Base-by-base conservation (phyloP, 129 eudicot species). In the Smallanthus sonchifolius region DNA sequence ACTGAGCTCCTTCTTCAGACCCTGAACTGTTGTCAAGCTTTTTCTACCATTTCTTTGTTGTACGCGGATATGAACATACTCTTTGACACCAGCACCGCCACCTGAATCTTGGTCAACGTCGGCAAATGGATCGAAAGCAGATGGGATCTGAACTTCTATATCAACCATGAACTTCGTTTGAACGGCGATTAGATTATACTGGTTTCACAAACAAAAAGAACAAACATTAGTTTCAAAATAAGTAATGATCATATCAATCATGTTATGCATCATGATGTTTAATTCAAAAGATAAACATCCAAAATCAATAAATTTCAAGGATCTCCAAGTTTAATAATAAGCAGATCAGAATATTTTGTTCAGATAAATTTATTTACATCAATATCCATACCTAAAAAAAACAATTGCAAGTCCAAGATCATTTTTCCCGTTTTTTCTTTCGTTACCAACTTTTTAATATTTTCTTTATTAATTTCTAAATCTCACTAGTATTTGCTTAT, bases 41-140 rank as follows among this genome's bases (percentile, higher is more conserved):
- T 92, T 87, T 83, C 81, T 89, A 4, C 97, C 96, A 79, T 92
- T 87, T 78, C 96, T 87, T 56, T 92, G 97, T 67, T 92, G 97
- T 34, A 89, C 76, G 42, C 96, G 89, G n/a, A 92, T 84, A 80
- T 92, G 97, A 42, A 89, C 90, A 74, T 89, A 87, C 69, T 92
- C 92, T 19, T 83, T 87, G 7, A 80, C 81, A 13, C 97, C 97
- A 5, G 88, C 75, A 7, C 82, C 85, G 17, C 83, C 88, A 3
- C 16, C 49, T 14, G 47, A 28, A 38, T 85, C 73, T 59, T 83
- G 84, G 24, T 86, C 77, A 8, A 86, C 89, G 81, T 87, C 97
- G 11, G 87, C 79, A 72, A 89, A 89, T 37, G 96, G 97, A 60
- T 92, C 88, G n/a, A 87, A 83, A 66, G 94, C 83, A 39, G 78